A percentile compares a stretch with the other conserved stretches of the same genome.
These are phyloP conservation scores for Candida andamanensis DNA, from an alignment of 805 yeast species.

Conservation along the genomic window DNA sequence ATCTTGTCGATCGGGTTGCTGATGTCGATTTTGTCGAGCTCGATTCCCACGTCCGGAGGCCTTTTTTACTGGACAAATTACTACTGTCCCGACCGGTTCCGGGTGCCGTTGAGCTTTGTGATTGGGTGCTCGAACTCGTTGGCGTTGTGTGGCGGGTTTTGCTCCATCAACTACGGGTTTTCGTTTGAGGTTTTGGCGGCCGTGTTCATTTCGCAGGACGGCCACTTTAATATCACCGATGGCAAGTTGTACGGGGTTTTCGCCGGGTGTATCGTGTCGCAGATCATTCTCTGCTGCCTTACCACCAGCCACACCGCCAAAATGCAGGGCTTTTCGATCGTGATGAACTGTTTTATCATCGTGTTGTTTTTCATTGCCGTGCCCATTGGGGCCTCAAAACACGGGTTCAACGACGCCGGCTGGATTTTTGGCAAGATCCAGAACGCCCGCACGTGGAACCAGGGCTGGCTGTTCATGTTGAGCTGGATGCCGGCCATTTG, in stretches of 20 bases:
- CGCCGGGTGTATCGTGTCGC: slow-evolving; percentile 53
- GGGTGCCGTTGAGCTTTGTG: slow-evolving; percentile 53
- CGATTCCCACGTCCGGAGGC: slow-evolving; percentile 76
- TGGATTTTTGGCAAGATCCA: slow-evolving; percentile 53
- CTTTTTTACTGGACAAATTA: slow-evolving; percentile 47
- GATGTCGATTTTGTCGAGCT: slow-evolving; percentile 62
- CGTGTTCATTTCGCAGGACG: slow-evolving; percentile 50
- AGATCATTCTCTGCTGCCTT: slow-evolving; percentile 48
- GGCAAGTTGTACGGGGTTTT: slow-evolving; percentile 60
- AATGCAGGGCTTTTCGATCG: slow-evolving; percentile 56
- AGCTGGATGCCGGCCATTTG: slow-evolving; percentile 66
- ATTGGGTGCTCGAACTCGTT: slow-evolving; percentile 66
- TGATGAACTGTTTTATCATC: slow-evolving; percentile 49
- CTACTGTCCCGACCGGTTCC: slow-evolving; percentile 52
- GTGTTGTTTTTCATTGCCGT: slow-evolving; percentile 56
- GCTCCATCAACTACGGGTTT: slow-evolving; percentile 68
- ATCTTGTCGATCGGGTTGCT: slow-evolving; percentile 56
- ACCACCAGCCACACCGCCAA: slow-evolving; percentile 54
- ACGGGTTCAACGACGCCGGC: slow-evolving; percentile 18
- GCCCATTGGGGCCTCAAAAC: slow-evolving; percentile 50
- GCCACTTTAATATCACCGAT: slow-evolving; percentile 48
- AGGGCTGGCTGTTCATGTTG: slow-evolving; percentile 41
- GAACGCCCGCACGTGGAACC: slow-evolving; percentile 46
- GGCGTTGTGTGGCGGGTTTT: slow-evolving; percentile 61
- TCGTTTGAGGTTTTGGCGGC: slow-evolving; percentile 56